phyloP scores from a whole-genome alignment of 768 basidiomycete genomes.

The Cystofilobasidium macerans region DNA sequence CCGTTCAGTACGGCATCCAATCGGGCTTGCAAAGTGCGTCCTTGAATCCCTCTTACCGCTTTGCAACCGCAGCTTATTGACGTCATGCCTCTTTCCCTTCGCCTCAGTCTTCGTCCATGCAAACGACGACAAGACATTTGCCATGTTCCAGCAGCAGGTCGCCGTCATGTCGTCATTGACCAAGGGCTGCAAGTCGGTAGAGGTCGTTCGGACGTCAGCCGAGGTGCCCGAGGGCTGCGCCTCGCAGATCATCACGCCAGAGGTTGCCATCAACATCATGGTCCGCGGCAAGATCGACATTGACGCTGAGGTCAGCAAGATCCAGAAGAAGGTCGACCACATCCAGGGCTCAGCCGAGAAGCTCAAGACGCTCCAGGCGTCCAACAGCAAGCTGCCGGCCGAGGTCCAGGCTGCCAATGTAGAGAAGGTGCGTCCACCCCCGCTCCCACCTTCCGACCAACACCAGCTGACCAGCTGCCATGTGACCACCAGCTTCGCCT shows the following conservation, averaged over 20 bases:
- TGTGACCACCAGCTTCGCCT: slow-evolving; percentile 53
- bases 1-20: slow-evolving; percentile 80
- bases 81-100: not conserved
- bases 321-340: slow-evolving; percentile 76
- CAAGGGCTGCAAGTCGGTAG: slow-evolving; percentile 72
- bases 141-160: slow-evolving; percentile 59
- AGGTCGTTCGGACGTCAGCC: slow-evolving; percentile 51
- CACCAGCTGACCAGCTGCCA: not conserved
- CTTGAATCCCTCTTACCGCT: not conserved
- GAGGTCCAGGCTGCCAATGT: slow-evolving; percentile 61
- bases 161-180: slow-evolving; percentile 68
- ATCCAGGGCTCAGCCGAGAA: slow-evolving; percentile 62
- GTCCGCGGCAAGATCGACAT: slow-evolving; percentile 83
- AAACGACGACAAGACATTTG: slow-evolving; percentile 52
- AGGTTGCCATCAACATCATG: slow-evolving; percentile 66
- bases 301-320: slow-evolving; percentile 74
- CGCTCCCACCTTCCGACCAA: not conserved
- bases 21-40: slow-evolving; percentile 62
- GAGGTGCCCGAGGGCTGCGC: slow-evolving; percentile 86
- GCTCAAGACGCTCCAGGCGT: slow-evolving; percentile 48
- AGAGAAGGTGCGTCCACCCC: slow-evolving; percentile 58
- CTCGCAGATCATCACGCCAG: slow-evolving; percentile 62
- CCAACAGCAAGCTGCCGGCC: slow-evolving; percentile 63
- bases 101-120: slow-evolving; percentile 67
- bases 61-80: not conserved